phyloP scores from a whole-genome alignment of 352 stramenopile genomes.

The Phytophthora pini region DNA sequence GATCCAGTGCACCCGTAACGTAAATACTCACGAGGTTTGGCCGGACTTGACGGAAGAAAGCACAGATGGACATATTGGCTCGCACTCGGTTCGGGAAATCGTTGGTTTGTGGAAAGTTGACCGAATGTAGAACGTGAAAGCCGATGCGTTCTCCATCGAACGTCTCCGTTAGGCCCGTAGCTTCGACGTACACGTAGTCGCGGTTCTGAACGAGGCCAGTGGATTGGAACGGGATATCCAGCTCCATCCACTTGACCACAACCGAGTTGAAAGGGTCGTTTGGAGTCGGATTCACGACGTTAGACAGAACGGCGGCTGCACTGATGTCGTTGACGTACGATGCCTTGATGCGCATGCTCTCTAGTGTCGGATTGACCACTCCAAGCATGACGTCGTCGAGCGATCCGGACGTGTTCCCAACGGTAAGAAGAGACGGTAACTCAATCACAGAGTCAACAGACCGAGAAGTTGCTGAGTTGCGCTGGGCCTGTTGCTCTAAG shows the following conservation, averaged over 20 bases:
- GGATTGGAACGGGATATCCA: slow-evolving; percentile 32
- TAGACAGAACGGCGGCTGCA: slow-evolving; percentile 29
- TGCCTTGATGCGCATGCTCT: slow-evolving; percentile 39
- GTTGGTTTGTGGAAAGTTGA: slow-evolving; percentile 21
- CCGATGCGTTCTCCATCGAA: slow-evolving; percentile 36
- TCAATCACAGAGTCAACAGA: neutral
- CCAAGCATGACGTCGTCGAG: slow-evolving; percentile 51
- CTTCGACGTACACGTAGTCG: slow-evolving; percentile 54
- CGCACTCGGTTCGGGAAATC: slow-evolving; percentile 47
- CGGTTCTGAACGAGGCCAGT: slow-evolving; percentile 37
- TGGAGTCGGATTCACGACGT: slow-evolving; percentile 28
- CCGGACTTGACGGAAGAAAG: slow-evolving; percentile 53
- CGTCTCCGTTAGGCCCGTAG: slow-evolving; percentile 20
- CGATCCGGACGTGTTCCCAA: slow-evolving; percentile 26
- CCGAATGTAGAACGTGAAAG: slow-evolving; percentile 30
- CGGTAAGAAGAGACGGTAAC: slow-evolving; percentile 27
- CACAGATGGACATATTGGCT: slow-evolving; percentile 46
- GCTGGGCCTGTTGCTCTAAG: slow-evolving; percentile 15
- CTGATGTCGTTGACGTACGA: slow-evolving; percentile 40
- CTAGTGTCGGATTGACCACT: slow-evolving; percentile 33
- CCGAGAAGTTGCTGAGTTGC: neutral
- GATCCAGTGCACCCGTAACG: slow-evolving; percentile 36
- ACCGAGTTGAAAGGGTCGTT: slow-evolving; percentile 35
- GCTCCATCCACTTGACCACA: slow-evolving; percentile 43
- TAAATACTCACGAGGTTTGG: slow-evolving; percentile 53